phyloP scores from a whole-genome alignment of 352 stramenopile species.

The Globisporangium solare region DNA sequence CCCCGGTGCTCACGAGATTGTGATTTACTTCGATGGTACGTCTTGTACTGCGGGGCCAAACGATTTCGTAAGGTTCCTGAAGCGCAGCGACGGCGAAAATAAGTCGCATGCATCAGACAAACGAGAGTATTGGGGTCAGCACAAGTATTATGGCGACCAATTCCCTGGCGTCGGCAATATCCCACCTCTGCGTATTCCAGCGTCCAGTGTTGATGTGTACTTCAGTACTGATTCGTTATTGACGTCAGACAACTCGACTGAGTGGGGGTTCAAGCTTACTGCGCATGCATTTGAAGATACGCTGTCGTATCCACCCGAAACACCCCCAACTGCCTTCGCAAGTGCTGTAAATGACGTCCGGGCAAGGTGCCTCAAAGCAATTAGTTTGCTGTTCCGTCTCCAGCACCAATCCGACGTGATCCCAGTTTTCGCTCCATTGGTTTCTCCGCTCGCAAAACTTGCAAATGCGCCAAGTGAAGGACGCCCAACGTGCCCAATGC shows the following conservation, averaged over 20 bases:
- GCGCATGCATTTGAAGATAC: slow-evolving; percentile 62
- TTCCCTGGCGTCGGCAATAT: slow-evolving; percentile 61
- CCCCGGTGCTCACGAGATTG: slow-evolving; percentile 56
- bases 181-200: slow-evolving; percentile 61
- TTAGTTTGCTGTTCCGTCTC: slow-evolving; percentile 27
- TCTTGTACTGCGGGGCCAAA: slow-evolving; percentile 63
- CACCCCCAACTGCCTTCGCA: slow-evolving; percentile 29
- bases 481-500: slow-evolving; percentile 38
- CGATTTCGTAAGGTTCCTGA: slow-evolving; percentile 82
- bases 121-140: slow-evolving; percentile 53
- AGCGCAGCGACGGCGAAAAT: slow-evolving; percentile 23
- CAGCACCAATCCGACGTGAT: slow-evolving; percentile 12
- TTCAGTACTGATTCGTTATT: slow-evolving; percentile 63
- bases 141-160: slow-evolving; percentile 66
- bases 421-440: slow-evolving; percentile 16
- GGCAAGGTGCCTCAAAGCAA: slow-evolving; percentile 51
- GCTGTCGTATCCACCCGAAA: slow-evolving; percentile 44
- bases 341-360: slow-evolving; percentile 56
- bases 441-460: slow-evolving; percentile 34
- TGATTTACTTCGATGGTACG: slow-evolving; percentile 77
- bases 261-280: slow-evolving; percentile 83
- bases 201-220: slow-evolving; percentile 54
- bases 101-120: slow-evolving; percentile 8
- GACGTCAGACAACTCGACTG: slow-evolving; percentile 17
- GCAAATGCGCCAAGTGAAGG: slow-evolving; percentile 41